Base-by-base conservation (phyloP, 2,329 filamentous ascomycete genomes). In the Penicillium freii region DNA sequence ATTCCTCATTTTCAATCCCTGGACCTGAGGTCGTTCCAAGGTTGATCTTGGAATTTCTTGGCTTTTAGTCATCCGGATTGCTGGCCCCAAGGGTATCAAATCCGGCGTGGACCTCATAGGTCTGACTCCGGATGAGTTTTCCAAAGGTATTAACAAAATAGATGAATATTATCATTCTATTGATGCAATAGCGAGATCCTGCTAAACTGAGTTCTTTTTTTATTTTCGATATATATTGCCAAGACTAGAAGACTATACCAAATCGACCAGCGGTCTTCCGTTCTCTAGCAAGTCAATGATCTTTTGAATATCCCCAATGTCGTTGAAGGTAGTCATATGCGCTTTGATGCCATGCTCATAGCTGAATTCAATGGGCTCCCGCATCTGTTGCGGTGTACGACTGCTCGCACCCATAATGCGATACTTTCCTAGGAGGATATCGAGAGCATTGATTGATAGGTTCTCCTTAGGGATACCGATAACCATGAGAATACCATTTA, bases 41-140 rank as follows among this genome's bases (percentile, higher is more conserved):
- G 23, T 23, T 39, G n/a, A 39, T 21, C n/a, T 2, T 19, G 36
- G 45, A n/a, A 44, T 52, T 40, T 34, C 54, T 45, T 56, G 54
- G 47, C 54, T 39, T 51, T 56, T 51, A 51, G 54, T 51, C 54
- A 51, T 56, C 53, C 53, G 15, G 49, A 43, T 44, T 21, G 19
- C 13, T 23, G 19, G 19, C 13, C 29, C 19, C 19, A 10, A 5
- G 17, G 39, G 3, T 21, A 45, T 31, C 27, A 19, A 44, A 21
- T 23, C 11, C 15, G 2, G 39, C 34, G 17, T 42, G 21, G 21
- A 42, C 11, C 3, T 42, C 21, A 13, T 42, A 7, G 39, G 17
- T 42, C 19, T 23, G 11, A 40, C 15, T 11, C 21, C 19, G 19
- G 38, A 40, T 6, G 3, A 15, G 39, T 40, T 40, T 11, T 8